Base-by-base conservation (phyloP, 2,329 filamentous ascomycete species). In the Beauveria varroae region DNA sequence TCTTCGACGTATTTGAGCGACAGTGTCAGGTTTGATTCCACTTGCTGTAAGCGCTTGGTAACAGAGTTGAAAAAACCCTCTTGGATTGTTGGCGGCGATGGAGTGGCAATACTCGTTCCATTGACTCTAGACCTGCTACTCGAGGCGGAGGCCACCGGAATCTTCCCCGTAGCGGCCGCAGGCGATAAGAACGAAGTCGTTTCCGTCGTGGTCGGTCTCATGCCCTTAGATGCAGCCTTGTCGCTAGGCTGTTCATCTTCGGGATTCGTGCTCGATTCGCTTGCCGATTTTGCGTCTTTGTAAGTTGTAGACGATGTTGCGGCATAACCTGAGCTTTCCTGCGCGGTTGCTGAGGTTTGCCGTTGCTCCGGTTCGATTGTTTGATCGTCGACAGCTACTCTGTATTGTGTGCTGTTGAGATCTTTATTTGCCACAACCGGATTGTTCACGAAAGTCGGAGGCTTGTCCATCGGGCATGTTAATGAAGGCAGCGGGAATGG, bases 21-120 rank as follows among this genome's bases (percentile, higher is more conserved):
- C 12, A 98, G 80, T 0, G 93, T 96, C 12, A 93, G 91, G 72
- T 98, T 99, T 18, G 90, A 85, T 73, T 99, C 95, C 8, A 98
- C 86, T 67, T 93, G 87, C 65, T 93, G 90, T 5, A 99, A 81
- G 1, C 95, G 90, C 74, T 98, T 98, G 65, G 93, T 91, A 9
- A 98, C 88, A 4, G 92, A 91, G 73, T 98, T 98, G 82, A 97
- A 99, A 75, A 99, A 98, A 1, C 90, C 95, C 72, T 99, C 95
- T 73, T 99, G 95, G 1, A 96, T 95, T 0, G 93, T 92, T 2
- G 93, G 93, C 1, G 86, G 84, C 30, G 71, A 69, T 3, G 68
- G 55, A 3, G 71, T 59, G 6, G 70, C 67, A 9, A 66, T 66
- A 7, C 64, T 57, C 1, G 72, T 69, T n/a, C 67, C 68, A 26